Evolutionary conservation across 768 basidiomycete species (phyloP), one percentile per base, ranked within the genome.

Genomic region (Boletales sp.): DNA sequence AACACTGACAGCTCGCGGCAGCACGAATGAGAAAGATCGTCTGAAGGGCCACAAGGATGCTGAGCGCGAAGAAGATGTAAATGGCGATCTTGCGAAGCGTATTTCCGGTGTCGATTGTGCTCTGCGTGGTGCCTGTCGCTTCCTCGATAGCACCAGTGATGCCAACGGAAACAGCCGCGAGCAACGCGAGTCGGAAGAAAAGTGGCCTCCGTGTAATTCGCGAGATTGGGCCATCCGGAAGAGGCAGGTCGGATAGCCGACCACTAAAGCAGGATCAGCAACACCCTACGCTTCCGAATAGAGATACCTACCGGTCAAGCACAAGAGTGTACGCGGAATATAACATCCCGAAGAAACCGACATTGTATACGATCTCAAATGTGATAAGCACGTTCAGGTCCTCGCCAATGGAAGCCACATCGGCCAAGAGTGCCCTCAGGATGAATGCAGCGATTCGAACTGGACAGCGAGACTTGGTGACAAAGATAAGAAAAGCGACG

Each of bases 331-430:
- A 69, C 15, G 68, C 61, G 12, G 65, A 70, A 44, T 67, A 70
- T 8, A 71, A 42, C 36, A 71, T 44, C 53, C 63, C 66, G 21
- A 67, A 71, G 64, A 71, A 69, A 38, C 69, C 69, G 15, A 64
- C 59, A 40, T 64, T 69, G 52, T 71, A 72, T 17, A 71, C 30
- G 47, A 70, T 51, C 47, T 63, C 55, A 43, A 60, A 62, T n/a
- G 69, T 53, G 43, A 69, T 52, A 27, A 68, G 43, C 31, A 62
- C 29, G 19, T 55, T 45, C 29, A 60, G 18, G 21, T 65, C 51
- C 44, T 68, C 31, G 6, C 57, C 64, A 2, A 27, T 7, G 7
- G 24, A 27, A 27, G 57, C 64, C 17, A 61, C 60, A 4, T 54
- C 52, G 29, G 69, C 68, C 21, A 70, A 53, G 17, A 60, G 27